Evolutionary conservation across 345 rosid genomes (phyloP), one percentile per base, ranked within the genome.

Genomic region (Heritiera littoralis): DNA sequence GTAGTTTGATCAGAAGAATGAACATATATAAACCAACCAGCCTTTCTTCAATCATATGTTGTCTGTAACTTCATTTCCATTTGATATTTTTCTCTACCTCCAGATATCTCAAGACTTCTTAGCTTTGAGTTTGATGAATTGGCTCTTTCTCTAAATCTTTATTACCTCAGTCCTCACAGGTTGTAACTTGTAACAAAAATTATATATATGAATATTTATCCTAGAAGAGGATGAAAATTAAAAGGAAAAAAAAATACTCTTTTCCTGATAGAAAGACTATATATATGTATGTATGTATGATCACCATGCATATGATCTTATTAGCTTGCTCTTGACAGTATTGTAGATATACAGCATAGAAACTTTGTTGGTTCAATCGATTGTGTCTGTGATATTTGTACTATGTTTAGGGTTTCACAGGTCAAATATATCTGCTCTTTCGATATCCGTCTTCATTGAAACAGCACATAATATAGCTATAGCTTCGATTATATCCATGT

Each of bases 41-140:
- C 68, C 77, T 83, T 77, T 77, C 76, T 76, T 66, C 12, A 46
- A 66, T 78, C 66, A n/a, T 80, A 30, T 78, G 79, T 75, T 74
- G 74, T 79, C 67, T 61, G 83, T 52, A 78, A 55, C 74, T 74
- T 74, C 72, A 20, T 30, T 68, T 61, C 68, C 35, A 58, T 74
- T 65, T 41, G 60, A 41, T 61, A 67, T 69, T 76, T 76, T 49
- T 1, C 51, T 17, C 45, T 54, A 63, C n/a, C 23, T 67, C 78
- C 55, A 41, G 79, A 65, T 52, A 78, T 77, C 60, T 54, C n/a
- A 20, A 66, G 54, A 35, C 73, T 75, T 78, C 63, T 76, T 81
- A 74, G 74, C 78, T 71, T 79, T 77, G 74, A 80, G 67, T 76
- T 83, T 86, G 82, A 84, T 72, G 80, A 66, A 70, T 77, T 72